A percentile compares a stretch with the other conserved stretches of the same genome.
These are phyloP conservation scores for Rhynchosporium secalis DNA, from an alignment of 2,329 filamentous ascomycete genomes.

Conservation along the genomic window DNA sequence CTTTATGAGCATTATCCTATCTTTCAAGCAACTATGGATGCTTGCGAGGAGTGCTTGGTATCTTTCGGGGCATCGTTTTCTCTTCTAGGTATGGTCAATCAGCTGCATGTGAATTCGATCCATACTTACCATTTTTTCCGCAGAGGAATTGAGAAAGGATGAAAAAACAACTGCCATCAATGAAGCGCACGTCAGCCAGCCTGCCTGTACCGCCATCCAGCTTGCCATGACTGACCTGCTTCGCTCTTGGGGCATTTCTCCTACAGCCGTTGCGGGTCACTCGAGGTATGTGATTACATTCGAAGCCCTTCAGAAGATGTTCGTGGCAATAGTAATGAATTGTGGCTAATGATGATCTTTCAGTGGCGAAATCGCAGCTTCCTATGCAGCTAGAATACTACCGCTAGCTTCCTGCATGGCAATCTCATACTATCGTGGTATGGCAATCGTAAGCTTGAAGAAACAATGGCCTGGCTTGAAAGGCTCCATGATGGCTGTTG, in stretches of 20 bases:
- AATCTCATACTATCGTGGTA: constrained; percentile 34
- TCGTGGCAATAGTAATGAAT: neutral
- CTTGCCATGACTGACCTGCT: constrained; percentile 37
- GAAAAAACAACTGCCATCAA: constrained; percentile 25
- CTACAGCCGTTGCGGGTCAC: constrained; percentile 37
- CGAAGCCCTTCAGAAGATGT: neutral
- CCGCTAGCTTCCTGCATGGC: constrained; percentile 22
- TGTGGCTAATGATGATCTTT: neutral
- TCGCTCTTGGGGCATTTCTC: constrained; percentile 26
- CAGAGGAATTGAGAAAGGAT: constrained; percentile 20
- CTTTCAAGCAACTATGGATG: constrained; percentile 30
- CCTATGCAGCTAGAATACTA: constrained; percentile 38
- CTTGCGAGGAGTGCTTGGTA: constrained; percentile 40
- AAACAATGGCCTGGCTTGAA: constrained; percentile 30
- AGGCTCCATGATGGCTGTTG: constrained; percentile 58
- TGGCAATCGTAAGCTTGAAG: constrained; percentile 16
- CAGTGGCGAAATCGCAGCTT: constrained; percentile 43
- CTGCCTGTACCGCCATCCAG: constrained; percentile 36
- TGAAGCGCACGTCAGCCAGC: constrained; percentile 30
- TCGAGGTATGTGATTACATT: constrained; percentile 19
- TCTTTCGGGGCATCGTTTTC: constrained; percentile 31
- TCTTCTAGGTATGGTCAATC: constrained; percentile 25
- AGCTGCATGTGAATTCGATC: neutral
- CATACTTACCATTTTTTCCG: constrained; percentile 26
- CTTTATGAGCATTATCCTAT: constrained; percentile 31